Base-by-base conservation (phyloP, 495 filamentous ascomycete species). In the Penicillium fimorum region DNA sequence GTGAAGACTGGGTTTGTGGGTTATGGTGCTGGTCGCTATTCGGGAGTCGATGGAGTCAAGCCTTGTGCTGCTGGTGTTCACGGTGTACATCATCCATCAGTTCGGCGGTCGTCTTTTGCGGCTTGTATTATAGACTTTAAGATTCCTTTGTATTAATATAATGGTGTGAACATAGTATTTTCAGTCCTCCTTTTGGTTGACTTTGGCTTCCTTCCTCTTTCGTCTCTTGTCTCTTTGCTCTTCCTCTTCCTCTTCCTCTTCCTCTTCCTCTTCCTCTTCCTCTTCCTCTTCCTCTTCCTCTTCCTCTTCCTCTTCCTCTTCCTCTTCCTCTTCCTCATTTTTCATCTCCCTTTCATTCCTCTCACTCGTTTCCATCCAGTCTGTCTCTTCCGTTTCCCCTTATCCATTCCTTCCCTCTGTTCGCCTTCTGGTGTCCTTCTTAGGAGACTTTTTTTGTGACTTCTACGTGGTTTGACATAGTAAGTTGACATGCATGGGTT, bases 91-190 rank as follows among this genome's bases (percentile, higher is more conserved):
- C 57, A 55, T 24, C 40, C 59, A 4, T 40, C 53, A 9, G 53
- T 60, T 2, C 58, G 66, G 11, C 69, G 68, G 8, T 53, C 70
- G 0, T 75, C 72, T 3, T 75, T 76, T 49, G 70, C 70, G 1
- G 74, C 74, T 27, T 73, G 72, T 48, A 75, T 76, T 47, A 66
- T 75, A 50, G 72, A 75, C 49, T 68, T 76, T 47, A 72, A 65
- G 42, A 74, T 76, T 22, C 69, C 74, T n/a, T 38, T 38, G 35
- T 38, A 38, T 38, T 38, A 38, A 38, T 38, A 38, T 38, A 8
- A 37, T 35, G 2, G 3, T 8, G 15, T n/a, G 35, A 37, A 37
- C 15, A 35, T 12, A 12, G 1, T 33, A 11, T 4, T 17, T 5
- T 38, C 35, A 8, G 35, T 37, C 30, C 11, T 37, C 30, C 11